Percentiles rank a stretch among this genome's conserved stretches.
phyloP scores from a whole-genome alignment of 306 rosid species.

The Begonia peltatifolia region DNA sequence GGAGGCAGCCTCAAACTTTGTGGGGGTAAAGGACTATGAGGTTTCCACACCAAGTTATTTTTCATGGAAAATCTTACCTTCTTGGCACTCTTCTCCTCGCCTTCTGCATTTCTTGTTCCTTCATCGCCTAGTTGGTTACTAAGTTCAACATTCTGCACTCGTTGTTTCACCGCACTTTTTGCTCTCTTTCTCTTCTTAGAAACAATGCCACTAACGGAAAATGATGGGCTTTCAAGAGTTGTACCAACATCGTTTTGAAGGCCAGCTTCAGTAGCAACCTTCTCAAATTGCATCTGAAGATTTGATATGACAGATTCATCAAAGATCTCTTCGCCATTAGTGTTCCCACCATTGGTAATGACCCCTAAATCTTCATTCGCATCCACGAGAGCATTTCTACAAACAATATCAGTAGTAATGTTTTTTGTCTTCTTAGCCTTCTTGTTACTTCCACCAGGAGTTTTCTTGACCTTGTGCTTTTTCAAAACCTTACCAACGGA shows the following conservation, averaged over 20 bases:
- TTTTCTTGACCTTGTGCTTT: constrained; percentile 30
- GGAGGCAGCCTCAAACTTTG: constrained; percentile 86
- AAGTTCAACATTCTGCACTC: constrained; percentile 17
- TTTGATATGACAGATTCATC: constrained; percentile 52
- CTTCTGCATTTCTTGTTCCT: constrained; percentile 24
- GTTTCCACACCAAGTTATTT: constrained; percentile 89
- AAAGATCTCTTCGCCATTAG: constrained; percentile 15
- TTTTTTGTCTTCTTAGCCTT: constrained; percentile 17
- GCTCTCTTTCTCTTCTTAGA: constrained; percentile 84
- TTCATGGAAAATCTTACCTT: constrained; percentile 86
- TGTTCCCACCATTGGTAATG: constrained; percentile 21
- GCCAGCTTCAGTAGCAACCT: constrained; percentile 68
- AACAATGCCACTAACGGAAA: constrained; percentile 13
- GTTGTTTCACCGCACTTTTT: constrained; percentile 25
- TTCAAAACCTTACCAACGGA: constrained; percentile 21
- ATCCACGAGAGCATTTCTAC: constrained; percentile 10
- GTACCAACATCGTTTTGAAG: constrained; percentile 30
- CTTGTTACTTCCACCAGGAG: constrained; percentile 2
- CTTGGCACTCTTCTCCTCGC: constrained; percentile 62
- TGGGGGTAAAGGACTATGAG: constrained; percentile 88
- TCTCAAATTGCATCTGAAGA: constrained; percentile 86
- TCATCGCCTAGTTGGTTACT: constrained; percentile 27
- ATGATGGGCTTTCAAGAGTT: constrained; percentile 21
- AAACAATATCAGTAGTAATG: constrained; percentile 10
- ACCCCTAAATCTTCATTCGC: constrained; percentile 17